phyloP scores from a whole-genome alignment of 345 rosid species.

The Acer saccharum region DNA sequence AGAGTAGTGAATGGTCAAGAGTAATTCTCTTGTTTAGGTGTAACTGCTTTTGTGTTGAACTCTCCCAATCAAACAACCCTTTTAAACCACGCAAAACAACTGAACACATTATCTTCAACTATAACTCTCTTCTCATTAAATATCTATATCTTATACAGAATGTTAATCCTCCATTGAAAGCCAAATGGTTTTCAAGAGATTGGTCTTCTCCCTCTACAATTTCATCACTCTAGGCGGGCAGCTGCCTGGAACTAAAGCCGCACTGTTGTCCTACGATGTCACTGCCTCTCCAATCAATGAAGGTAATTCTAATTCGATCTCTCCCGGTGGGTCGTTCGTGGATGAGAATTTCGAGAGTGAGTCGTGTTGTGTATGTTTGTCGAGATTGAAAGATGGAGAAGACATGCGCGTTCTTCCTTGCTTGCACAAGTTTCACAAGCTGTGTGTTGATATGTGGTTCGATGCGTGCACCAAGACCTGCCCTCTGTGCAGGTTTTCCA shows the following conservation, averaged over 20 bases:
- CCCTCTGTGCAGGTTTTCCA: slow-evolving; percentile 50
- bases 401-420: slow-evolving; percentile 58
- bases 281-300: slow-evolving; percentile 5
- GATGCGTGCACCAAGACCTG: too few species aligned
- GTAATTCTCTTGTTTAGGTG: slow-evolving; percentile 57
- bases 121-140: slow-evolving; percentile 22
- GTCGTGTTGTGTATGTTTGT: slow-evolving; percentile 68
- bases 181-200: slow-evolving; percentile 38
- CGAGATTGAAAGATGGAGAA: slow-evolving; percentile 44
- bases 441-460: slow-evolving; percentile 27
- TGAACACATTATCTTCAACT: slow-evolving; percentile 17
- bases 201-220: slow-evolving; percentile 29
- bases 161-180: slow-evolving; percentile 9
- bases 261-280: background rate
- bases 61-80: slow-evolving; percentile 37
- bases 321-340: background rate
- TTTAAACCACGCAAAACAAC: slow-evolving; percentile 40
- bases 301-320: background rate
- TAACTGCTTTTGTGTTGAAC: slow-evolving; percentile 42
- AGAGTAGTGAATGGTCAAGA: slow-evolving; percentile 27
- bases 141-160: background rate
- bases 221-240: slow-evolving; percentile 24
- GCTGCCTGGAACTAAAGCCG: slow-evolving; percentile 23
- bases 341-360: slow-evolving; percentile 31
- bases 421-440: slow-evolving; percentile 65